A percentile compares a stretch with the other conserved stretches of the same genome.
phyloP scores from a whole-genome alignment of 495 filamentous ascomycete species.

The Hypoxylon intermedium region DNA sequence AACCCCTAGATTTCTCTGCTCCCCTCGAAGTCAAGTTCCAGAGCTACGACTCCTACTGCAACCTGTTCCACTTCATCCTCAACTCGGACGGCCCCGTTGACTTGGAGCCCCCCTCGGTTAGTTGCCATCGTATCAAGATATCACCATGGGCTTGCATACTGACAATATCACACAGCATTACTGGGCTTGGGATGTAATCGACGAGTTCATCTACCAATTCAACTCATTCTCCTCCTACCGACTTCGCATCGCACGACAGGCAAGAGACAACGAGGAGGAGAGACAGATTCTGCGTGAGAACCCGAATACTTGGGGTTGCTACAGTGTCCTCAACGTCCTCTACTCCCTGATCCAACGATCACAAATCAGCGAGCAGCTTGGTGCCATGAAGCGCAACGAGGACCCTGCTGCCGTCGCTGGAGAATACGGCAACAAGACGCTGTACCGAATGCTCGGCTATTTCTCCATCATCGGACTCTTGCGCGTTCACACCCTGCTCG shows the following conservation, averaged over 20 bases:
- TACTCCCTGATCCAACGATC: conserved; percentile 98
- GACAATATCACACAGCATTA: conserved; percentile 71
- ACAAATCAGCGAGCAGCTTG: conserved; percentile 95
- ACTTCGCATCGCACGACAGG: conserved; percentile 85
- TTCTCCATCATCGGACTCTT: conserved; percentile 98
- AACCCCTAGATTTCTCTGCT: conserved; percentile 92
- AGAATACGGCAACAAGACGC: conserved; percentile 88
- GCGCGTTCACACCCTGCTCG: conserved; percentile 93
- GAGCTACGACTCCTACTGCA: conserved; percentile 99
- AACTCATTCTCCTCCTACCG: conserved; percentile 98
- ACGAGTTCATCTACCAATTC: conserved; percentile 99
- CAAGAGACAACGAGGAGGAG: conserved; percentile 81
- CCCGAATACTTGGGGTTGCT: conserved; percentile 99
- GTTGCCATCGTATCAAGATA: conserved; percentile 40
- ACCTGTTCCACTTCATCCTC: conserved; percentile 96
- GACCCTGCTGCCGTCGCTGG: conserved; percentile 85
- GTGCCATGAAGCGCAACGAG: conserved; percentile 90
- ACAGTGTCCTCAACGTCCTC: conserved; percentile 98
- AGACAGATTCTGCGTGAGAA: conserved; percentile 89
- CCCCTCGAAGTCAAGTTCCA: conserved; percentile 93
- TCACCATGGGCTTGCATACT: not conserved
- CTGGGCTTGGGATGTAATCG: conserved; percentile 99
- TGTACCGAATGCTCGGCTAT: conserved; percentile 98
- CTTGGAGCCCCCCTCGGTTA: conserved; percentile 91
- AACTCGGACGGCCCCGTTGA: conserved; percentile 98